Evolutionary conservation across 371 early-diverging fungal species (phyloP).

Genomic region (Thermomucor indicae-seudaticae): DNA sequence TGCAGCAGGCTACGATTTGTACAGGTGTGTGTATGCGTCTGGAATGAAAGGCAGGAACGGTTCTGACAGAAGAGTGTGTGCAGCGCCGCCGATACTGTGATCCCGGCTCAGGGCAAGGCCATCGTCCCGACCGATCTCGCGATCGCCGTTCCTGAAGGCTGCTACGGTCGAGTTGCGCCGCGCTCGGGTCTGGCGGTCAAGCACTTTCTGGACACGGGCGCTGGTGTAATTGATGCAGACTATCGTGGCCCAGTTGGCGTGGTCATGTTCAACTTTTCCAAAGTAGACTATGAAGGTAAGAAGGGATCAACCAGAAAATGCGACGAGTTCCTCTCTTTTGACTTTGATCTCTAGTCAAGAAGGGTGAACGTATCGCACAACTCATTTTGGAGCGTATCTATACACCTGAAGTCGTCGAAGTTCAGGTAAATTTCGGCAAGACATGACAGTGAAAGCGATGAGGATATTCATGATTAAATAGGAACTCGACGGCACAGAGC

Average conservation of each 20-base stretch:
- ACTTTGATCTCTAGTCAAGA: slow-evolving; percentile 45
- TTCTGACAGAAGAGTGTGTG: too few relatives aligned
- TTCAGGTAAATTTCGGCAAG: slow-evolving; percentile 43
- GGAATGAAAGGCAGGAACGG: too few relatives aligned
- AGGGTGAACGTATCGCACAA: slow-evolving; percentile 98
- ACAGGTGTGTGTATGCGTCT: too few relatives aligned
- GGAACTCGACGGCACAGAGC: slow-evolving; percentile 70
- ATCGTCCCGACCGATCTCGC: slow-evolving; percentile 82
- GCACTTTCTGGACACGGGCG: slow-evolving; percentile 91
- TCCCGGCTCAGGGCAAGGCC: slow-evolving; percentile 71
- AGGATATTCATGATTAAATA: slow-evolving; percentile 10
- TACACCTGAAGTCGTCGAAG: slow-evolving; percentile 77
- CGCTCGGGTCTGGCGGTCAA: slow-evolving; percentile 91
- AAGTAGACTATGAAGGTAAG: slow-evolving; percentile 72
- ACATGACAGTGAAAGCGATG: background rate
- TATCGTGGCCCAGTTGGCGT: slow-evolving; percentile 84
- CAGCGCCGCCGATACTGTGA: slow-evolving; percentile 62
- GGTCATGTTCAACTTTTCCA: slow-evolving; percentile 89
- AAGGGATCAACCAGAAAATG: slow-evolving; percentile 59
- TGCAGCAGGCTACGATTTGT: slow-evolving; percentile 97
- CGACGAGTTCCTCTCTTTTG: background rate
- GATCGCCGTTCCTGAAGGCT: slow-evolving; percentile 79
- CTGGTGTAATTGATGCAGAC: slow-evolving; percentile 97
- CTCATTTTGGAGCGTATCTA: slow-evolving; percentile 85
- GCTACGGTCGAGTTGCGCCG: slow-evolving; percentile 96